Evolutionary conservation across 163 green algal species (phyloP).

Genomic region (Prototheca wickerhamii): DNA sequence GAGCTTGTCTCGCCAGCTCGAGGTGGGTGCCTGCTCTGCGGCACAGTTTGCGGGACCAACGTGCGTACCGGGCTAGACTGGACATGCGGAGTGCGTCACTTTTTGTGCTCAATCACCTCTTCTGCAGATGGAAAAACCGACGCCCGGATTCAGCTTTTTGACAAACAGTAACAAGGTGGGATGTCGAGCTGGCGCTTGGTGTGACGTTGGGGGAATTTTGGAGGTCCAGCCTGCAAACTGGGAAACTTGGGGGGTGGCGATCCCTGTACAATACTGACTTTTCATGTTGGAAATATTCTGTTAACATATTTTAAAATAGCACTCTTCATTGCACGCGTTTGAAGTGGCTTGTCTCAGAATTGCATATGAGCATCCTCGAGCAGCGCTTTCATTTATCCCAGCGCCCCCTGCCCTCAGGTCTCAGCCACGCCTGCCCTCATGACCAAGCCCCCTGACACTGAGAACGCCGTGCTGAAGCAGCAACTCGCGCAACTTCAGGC

Average conservation of each 20-base stretch:
- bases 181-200: not conserved
- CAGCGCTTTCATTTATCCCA: too few relatives aligned
- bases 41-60: not conserved
- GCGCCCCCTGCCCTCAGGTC: too few relatives aligned
- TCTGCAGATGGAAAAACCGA: not conserved
- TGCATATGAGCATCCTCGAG: too few relatives aligned
- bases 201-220: not conserved
- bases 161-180: not conserved
- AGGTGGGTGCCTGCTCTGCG: not conserved
- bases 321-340: too few relatives aligned
- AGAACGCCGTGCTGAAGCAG: constrained; percentile 21
- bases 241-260: too few relatives aligned
- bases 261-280: too few relatives aligned
- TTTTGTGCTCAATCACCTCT: not conserved
- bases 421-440: too few relatives aligned
- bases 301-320: too few relatives aligned
- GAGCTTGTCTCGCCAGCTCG: not conserved
- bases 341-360: too few relatives aligned
- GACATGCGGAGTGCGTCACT: not conserved
- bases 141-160: not conserved
- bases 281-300: too few relatives aligned
- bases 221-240: too few relatives aligned
- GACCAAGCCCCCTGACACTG: constrained; percentile 1
- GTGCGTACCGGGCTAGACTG: not conserved
- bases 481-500: constrained; percentile 26